These are phyloP conservation scores for Tricholoma flavovirens DNA, from an alignment of 768 basidiomycete species.

Conservation along the genomic window DNA sequence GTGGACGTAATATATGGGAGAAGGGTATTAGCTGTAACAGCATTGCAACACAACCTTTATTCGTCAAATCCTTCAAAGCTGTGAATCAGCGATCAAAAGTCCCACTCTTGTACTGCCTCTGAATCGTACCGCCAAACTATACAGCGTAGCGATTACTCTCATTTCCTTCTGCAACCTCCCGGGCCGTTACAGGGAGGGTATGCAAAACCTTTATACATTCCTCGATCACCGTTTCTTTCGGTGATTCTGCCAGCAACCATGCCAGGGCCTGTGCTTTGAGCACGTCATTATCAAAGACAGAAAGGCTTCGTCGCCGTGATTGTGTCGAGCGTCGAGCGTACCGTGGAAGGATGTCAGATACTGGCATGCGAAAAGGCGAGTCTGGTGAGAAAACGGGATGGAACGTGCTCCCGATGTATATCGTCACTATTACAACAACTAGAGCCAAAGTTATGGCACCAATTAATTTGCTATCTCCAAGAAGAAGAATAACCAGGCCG, in stretches of 20 bases:
- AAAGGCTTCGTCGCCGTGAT: background rate
- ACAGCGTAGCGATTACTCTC: too few relatives aligned
- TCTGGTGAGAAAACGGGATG: background rate
- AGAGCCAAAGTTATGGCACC: background rate
- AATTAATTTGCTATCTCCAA: background rate
- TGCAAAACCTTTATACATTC: background rate
- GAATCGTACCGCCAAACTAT: too few relatives aligned
- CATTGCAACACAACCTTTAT: too few relatives aligned
- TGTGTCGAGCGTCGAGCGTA: background rate
- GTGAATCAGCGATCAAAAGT: too few relatives aligned
- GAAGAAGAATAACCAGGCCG: background rate
- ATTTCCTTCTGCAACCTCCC: background rate
- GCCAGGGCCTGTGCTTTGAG: background rate
- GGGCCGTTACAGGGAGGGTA: background rate
- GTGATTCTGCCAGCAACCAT: background rate
- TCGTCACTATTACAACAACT: background rate
- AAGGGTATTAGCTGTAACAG: too few relatives aligned
- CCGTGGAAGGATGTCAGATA: background rate
- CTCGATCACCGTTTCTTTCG: background rate
- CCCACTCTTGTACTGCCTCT: too few relatives aligned
- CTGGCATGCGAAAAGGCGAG: background rate
- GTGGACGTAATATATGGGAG: too few relatives aligned
- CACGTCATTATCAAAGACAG: background rate
- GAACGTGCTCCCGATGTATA: background rate
- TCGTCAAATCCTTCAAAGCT: too few relatives aligned